These are phyloP conservation scores for Taiwanofungus camphoratus DNA, from an alignment of 1,284 basidiomycete genomes.

Conservation along the genomic window DNA sequence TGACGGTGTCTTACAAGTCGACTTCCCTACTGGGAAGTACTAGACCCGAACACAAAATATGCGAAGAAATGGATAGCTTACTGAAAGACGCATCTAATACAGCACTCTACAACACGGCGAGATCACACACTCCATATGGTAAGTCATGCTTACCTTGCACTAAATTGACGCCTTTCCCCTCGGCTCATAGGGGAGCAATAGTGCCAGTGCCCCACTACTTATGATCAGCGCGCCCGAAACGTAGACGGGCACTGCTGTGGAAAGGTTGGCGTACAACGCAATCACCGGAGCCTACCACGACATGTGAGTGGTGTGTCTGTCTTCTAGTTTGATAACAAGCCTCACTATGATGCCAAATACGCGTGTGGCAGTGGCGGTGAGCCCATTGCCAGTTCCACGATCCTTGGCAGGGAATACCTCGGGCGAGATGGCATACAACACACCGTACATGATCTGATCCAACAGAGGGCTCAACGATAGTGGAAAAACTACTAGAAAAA, in stretches of 20 bases:
- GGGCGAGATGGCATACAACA: conserved; percentile 64
- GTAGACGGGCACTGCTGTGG: conserved; percentile 69
- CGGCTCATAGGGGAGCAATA: conserved; percentile 75
- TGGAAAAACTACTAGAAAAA: conserved; percentile 12
- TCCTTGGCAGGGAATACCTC: conserved; percentile 74
- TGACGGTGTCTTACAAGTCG: no score
- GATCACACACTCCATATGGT: background rate
- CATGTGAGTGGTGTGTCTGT: no score
- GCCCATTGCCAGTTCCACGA: conserved; percentile 58
- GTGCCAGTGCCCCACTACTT: conserved; percentile 53
- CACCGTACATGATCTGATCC: conserved; percentile 65
- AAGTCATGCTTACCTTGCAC: conserved; percentile 8
- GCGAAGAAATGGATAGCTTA: no score
- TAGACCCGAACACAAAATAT: no score
- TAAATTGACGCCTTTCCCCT: conserved; percentile 55
- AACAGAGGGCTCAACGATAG: background rate
- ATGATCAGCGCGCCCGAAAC: conserved; percentile 71
- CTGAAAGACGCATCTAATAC: conserved; percentile 5
- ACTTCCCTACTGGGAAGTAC: no score
- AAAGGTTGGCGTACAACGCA: conserved; percentile 62
- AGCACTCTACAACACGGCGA: conserved; percentile 3
- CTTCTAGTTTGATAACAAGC: background rate
- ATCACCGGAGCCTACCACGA: conserved; percentile 63
- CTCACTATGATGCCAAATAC: conserved; percentile 60
- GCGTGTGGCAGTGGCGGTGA: conserved; percentile 51